phyloP scores from a whole-genome alignment of 495 filamentous ascomycete species.

The Penicillium cataractarum region DNA sequence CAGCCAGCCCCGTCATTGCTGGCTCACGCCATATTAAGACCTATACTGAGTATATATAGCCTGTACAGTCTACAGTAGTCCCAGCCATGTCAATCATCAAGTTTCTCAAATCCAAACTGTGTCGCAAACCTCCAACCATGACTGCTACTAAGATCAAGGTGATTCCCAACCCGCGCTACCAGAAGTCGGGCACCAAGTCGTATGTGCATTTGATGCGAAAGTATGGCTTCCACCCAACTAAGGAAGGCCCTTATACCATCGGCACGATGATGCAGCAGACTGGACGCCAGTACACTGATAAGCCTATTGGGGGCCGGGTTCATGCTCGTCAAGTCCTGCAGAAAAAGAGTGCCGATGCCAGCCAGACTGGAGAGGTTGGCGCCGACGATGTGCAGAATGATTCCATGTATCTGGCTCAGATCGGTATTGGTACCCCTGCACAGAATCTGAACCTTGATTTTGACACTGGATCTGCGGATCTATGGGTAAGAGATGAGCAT shows the following conservation, averaged over 20 bases:
- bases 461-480: conserved; percentile 76
- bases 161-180: conserved; percentile 64
- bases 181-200: conserved; percentile 69
- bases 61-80: background rate
- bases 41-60: conserved; percentile 5
- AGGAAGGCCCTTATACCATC: conserved; percentile 66
- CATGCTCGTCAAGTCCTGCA: conserved; percentile 50
- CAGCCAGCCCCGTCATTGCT: conserved; percentile 2
- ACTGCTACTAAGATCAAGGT: conserved; percentile 44
- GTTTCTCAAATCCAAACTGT: conserved; percentile 19
- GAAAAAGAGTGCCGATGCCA: conserved; percentile 47
- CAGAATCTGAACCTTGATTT: conserved; percentile 72
- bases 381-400: conserved; percentile 80
- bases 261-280: conserved; percentile 48
- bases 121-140: conserved; percentile 35
- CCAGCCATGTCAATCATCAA: conserved; percentile 22
- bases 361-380: conserved; percentile 57
- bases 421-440: conserved; percentile 68
- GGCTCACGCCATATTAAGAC: background rate
- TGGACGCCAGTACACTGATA: conserved; percentile 45
- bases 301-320: conserved; percentile 51
- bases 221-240: conserved; percentile 70
- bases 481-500: conserved; percentile 62
- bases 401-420: conserved; percentile 66
- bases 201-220: conserved; percentile 72